phyloP scores from a whole-genome alignment of 2,329 filamentous ascomycete species.

The Sporothrix luriei region DNA sequence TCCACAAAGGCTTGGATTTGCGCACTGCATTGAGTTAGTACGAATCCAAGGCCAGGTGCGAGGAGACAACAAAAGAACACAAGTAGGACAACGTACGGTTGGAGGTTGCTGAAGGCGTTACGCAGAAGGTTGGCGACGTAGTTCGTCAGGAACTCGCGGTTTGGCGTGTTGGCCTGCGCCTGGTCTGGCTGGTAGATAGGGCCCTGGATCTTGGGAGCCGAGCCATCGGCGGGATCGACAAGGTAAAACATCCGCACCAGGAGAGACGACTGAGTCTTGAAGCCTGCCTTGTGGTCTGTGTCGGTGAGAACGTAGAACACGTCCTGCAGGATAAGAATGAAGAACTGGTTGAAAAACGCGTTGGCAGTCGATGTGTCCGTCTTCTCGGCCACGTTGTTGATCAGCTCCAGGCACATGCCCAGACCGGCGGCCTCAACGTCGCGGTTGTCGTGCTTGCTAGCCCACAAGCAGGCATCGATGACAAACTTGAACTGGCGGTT shows the following conservation, averaged over 20 bases:
- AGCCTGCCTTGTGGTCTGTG: conserved; percentile 96
- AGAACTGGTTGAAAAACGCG: conserved; percentile 98
- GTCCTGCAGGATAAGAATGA: conserved; percentile 91
- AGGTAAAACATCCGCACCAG: conserved; percentile 96
- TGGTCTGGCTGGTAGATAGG: conserved; percentile 87
- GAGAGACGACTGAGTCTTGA: conserved; percentile 95
- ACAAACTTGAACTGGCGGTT: conserved; percentile 98
- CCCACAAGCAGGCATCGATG: conserved; percentile 99
- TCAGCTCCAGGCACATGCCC: conserved; percentile 96
- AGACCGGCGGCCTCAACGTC: conserved; percentile 95
- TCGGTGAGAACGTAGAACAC: conserved; percentile 98
- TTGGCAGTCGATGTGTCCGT: conserved; percentile 83
- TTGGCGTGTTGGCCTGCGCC: conserved; percentile 78
- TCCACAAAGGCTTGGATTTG: conserved; percentile 92
- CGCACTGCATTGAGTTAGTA: conserved; percentile 52
- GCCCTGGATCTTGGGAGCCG: conserved; percentile 81
- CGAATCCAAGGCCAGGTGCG: background rate
- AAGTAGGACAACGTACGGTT: conserved; percentile 64
- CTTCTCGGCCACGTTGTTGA: conserved; percentile 95
- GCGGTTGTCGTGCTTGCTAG: conserved; percentile 99
- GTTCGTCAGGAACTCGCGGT: conserved; percentile 85
- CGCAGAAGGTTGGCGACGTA: conserved; percentile 84
- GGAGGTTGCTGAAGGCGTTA: conserved; percentile 90
- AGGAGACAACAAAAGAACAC: background rate
- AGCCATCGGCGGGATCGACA: conserved; percentile 70